Evolutionary conservation across 371 early-diverging fungal species (phyloP), one percentile per base, ranked within the genome.

Genomic region (Fennellomyces sp.): DNA sequence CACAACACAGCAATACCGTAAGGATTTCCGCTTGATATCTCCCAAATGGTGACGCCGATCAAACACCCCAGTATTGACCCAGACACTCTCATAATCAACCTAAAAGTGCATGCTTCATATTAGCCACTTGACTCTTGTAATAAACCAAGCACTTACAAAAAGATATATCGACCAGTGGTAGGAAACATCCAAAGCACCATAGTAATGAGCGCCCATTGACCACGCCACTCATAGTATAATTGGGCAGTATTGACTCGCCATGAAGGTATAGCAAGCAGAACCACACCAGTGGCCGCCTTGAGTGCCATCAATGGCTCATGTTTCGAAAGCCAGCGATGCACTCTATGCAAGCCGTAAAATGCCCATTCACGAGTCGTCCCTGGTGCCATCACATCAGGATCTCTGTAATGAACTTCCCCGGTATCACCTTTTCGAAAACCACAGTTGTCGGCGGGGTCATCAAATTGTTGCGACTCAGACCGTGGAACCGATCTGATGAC

Each of bases 141-240:
- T 11, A 49, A 21, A 4, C 21, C n/a, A 8, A 0, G 30, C 25
- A 52, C 63, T 48, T 68, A 65, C 64, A 66, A 63, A 56, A 70
- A 73, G 15, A 69, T 49, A 63, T 75, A 78, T 13, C 66, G 52
- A 23, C 76, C 79, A 0, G 73, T 58, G 39, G 61, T 69, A 6
- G 76, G 73, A 30, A 69, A 66, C 63, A 71, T 71, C 79, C 79
- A 78, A 2, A 78, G 51, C 2, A 65, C 63, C 12, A 78, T 45
- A 0, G 69, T 72, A 55, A 78, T 75, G 54, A 75, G 60, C 2
- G 73, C 68, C 79, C 79, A 78, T 53, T 78, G 75, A 0, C 79
- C 79, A 38, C 72, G 50, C 79, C 75, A 75, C 2, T 63, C 57
- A 30, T 52, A 55, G 52, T 69, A 77, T 70, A 74, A 77, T 0